Conservation (phyloP, 306 rosid genomes). For the Morella rubra region DNA sequence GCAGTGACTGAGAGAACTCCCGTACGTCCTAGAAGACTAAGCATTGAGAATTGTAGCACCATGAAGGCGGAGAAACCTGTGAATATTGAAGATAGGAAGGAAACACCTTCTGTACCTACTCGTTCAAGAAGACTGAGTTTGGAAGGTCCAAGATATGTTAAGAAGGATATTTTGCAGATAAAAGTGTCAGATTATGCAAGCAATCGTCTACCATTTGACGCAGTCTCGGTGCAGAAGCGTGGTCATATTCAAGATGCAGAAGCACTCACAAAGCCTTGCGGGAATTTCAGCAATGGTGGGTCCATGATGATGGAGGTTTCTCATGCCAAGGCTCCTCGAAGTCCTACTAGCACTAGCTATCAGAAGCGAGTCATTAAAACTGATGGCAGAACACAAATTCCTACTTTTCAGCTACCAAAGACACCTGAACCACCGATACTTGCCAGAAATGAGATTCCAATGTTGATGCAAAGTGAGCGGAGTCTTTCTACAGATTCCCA, state of each 20-base stretch:
- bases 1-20: constrained; percentile 20
- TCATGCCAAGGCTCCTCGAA: neutral
- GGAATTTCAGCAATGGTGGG: constrained; percentile 40
- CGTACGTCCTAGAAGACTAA: constrained; percentile 35
- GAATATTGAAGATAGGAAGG: constrained; percentile 45
- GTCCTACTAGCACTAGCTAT: constrained; percentile 9
- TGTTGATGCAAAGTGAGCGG: constrained; percentile 23
- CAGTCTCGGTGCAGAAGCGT: constrained; percentile 32
- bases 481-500: constrained; percentile 37
- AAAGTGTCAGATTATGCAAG: constrained; percentile 41
- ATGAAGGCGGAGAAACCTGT: constrained; percentile 41
- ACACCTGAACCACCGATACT: neutral
- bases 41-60: constrained; percentile 66
- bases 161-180: constrained; percentile 45
- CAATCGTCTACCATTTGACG: constrained; percentile 36
- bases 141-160: constrained; percentile 67
- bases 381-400: neutral
- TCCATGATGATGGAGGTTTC: constrained; percentile 6
- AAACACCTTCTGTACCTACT: constrained; percentile 40
- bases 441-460: constrained; percentile 38
- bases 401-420: constrained; percentile 7
- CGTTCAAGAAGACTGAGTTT: constrained; percentile 70
- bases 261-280: constrained; percentile 37
- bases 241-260: constrained; percentile 37
- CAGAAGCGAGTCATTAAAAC: neutral